A percentile compares a stretch with the other conserved stretches of the same genome.
These are phyloP conservation scores for Pseudogymnoascus sp. DNA, from an alignment of 2,329 filamentous ascomycete genomes.

Conservation along the genomic window DNA sequence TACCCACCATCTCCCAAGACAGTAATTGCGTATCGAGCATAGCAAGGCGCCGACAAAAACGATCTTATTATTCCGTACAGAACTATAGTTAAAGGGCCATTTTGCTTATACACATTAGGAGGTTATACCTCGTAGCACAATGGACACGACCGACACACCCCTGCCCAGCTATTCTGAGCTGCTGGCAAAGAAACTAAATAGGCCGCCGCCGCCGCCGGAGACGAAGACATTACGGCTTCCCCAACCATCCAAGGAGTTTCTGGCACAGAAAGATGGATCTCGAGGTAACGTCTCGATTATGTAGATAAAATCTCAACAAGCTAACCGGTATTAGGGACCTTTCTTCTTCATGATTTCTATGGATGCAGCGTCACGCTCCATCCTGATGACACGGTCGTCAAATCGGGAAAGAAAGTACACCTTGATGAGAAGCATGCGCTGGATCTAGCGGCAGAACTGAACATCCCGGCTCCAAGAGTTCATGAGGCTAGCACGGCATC, in stretches of 20 bases:
- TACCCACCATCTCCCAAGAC: neutral
- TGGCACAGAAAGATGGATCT: neutral
- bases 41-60: no score
- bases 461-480: neutral
- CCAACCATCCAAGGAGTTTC: neutral
- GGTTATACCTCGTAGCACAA: neutral
- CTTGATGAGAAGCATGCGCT: neutral
- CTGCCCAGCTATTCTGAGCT: neutral
- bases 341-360: neutral
- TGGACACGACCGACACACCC: no score
- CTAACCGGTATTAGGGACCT: no score
- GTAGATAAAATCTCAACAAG: no score
- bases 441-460: neutral
- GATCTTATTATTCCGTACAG: neutral
- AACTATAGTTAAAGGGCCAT: neutral
- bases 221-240: neutral
- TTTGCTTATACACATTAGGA: neutral
- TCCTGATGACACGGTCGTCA: neutral
- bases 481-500: neutral
- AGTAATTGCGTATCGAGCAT: neutral
- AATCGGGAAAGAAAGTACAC: neutral
- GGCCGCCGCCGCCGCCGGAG: neutral
- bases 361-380: neutral
- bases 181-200: neutral
- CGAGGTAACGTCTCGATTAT: neutral